phyloP scores from a whole-genome alignment of 2,329 filamentous ascomycete species.

The Bipolaris sorokiniana region DNA sequence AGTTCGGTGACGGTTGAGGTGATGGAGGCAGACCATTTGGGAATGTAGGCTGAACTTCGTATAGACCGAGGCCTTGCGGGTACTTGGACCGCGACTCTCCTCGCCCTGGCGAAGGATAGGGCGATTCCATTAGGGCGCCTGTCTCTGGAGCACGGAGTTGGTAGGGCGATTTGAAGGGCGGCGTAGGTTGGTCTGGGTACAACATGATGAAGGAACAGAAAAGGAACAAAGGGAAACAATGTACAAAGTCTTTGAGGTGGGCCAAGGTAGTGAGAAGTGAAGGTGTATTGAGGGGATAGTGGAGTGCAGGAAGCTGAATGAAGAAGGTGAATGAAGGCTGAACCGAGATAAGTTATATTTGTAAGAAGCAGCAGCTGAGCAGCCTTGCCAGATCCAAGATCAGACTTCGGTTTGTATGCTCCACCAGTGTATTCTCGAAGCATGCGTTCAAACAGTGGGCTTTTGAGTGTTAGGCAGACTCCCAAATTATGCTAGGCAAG shows the following conservation, averaged over 20 bases:
- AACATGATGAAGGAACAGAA: slow-evolving; percentile 26
- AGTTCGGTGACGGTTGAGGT: slow-evolving; percentile 44
- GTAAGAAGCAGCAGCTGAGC: slow-evolving; percentile 27
- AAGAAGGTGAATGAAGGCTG: slow-evolving; percentile 31
- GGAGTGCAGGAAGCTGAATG: slow-evolving; percentile 19
- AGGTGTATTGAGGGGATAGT: slow-evolving; percentile 12
- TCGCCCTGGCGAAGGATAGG: slow-evolving; percentile 46
- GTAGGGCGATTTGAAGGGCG: slow-evolving; percentile 47
- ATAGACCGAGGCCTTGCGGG: slow-evolving; percentile 43
- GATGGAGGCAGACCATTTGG: slow-evolving; percentile 41
- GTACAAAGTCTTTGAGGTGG: slow-evolving; percentile 12
- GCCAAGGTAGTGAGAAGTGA: slow-evolving; percentile 7
- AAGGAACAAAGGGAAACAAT: slow-evolving; percentile 14
- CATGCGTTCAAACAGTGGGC: slow-evolving; percentile 36
- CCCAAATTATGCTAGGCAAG: slow-evolving; percentile 42
- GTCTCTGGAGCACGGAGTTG: slow-evolving; percentile 29
- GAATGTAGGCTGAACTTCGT: slow-evolving; percentile 37
- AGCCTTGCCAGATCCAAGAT: slow-evolving; percentile 31
- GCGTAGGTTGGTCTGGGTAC: slow-evolving; percentile 40
- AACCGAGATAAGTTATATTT: slow-evolving; percentile 42
- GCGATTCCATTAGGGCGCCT: slow-evolving; percentile 36
- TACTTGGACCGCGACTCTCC: slow-evolving; percentile 40
- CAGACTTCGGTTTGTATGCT: slow-evolving; percentile 36
- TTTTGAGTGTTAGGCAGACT: slow-evolving; percentile 48
- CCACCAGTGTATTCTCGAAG: slow-evolving; percentile 44